Evolutionary conservation across 129 eudicot species (phyloP), one percentile per base, ranked within the genome.

Genomic region (Tagetes erecta): DNA sequence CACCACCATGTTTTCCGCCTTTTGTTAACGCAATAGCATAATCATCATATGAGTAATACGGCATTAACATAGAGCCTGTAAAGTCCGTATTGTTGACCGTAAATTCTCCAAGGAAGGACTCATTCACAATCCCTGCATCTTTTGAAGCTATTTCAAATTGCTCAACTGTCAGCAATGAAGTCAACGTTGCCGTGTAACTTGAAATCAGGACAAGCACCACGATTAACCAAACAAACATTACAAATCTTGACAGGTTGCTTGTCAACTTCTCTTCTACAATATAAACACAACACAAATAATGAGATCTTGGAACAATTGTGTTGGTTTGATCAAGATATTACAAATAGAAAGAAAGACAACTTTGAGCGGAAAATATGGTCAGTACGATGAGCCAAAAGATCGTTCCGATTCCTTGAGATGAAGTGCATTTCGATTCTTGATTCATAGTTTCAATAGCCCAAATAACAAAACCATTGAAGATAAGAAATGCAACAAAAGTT

Each of bases 111-210:
- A 71, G 14, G 13, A 81, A 68, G 6, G 85, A 75, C 55, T 83
- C 79, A 13, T 51, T 76, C 30, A 80, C 81, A 78, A 70, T 71
- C 8, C 91, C 96, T n/a, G 71, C 82, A 1, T 76, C 81, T 14
- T 51, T 78, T 20, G 80, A 41, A 6, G 85, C 73, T 51, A 65
- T 58, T 52, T 83, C 73, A 20, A 87, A 65, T 42, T 80, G 83
- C 37, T 87, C 73, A 8, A 84, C 80, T 3, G 85, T 87, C 38
- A 87, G 55, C 2, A 77, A 4, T 51, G 92, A 83, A n/a, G 81
- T 57, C 39, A 83, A 33, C 30, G 73, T 85, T 49, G 90, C 87
- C 0, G 84, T 87, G 67, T 85, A 87, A 55, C 88, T 80, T 8
- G 82, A 53, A 34, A 59, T 70, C 60, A 86, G 12, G 39, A 86